A percentile compares a stretch with the other conserved stretches of the same genome.
Evolutionary conservation across 2,329 filamentous ascomycete genomes (phyloP).

Genomic region (Lachnellula cervina): DNA sequence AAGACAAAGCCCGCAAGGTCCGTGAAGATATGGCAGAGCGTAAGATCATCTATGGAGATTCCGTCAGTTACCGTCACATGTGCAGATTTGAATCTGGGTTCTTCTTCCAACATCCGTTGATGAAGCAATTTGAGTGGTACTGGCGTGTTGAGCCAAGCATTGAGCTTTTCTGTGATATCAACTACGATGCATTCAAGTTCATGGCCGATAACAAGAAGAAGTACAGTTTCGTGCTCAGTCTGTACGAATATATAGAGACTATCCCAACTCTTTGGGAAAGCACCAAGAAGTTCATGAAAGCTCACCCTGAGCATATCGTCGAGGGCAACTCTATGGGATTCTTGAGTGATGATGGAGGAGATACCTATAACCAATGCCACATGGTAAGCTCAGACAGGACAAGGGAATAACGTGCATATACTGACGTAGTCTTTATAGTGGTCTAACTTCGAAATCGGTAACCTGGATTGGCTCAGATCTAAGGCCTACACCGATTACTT

Average conservation of each 20-base stretch:
- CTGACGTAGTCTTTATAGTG: slow-evolving; percentile 54
- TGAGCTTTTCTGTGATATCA: slow-evolving; percentile 91
- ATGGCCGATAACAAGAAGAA: slow-evolving; percentile 97
- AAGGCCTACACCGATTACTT: slow-evolving; percentile 90
- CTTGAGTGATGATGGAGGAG: slow-evolving; percentile 84
- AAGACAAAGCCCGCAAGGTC: slow-evolving; percentile 84
- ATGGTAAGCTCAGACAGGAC: slow-evolving; percentile 59
- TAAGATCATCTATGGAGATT: slow-evolving; percentile 98
- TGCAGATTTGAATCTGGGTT: slow-evolving; percentile 98
- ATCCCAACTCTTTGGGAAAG: slow-evolving; percentile 96
- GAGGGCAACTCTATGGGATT: slow-evolving; percentile 85
- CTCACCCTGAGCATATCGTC: slow-evolving; percentile 81
- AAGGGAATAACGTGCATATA: slow-evolving; percentile 6
- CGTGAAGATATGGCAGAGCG: slow-evolving; percentile 89
- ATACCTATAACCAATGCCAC: slow-evolving; percentile 95
- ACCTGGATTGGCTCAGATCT: slow-evolving; percentile 87
- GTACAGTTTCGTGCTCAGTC: slow-evolving; percentile 92
- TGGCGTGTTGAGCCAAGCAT: slow-evolving; percentile 98
- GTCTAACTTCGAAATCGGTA: slow-evolving; percentile 98
- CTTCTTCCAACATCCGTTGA: slow-evolving; percentile 92
- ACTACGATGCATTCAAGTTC: slow-evolving; percentile 93
- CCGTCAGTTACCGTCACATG: slow-evolving; percentile 97
- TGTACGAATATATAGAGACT: slow-evolving; percentile 93
- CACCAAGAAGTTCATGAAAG: slow-evolving; percentile 87
- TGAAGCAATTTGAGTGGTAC: slow-evolving; percentile 98